Base-by-base conservation (phyloP, 345 rosid species). In the Linum usitatissimum region DNA sequence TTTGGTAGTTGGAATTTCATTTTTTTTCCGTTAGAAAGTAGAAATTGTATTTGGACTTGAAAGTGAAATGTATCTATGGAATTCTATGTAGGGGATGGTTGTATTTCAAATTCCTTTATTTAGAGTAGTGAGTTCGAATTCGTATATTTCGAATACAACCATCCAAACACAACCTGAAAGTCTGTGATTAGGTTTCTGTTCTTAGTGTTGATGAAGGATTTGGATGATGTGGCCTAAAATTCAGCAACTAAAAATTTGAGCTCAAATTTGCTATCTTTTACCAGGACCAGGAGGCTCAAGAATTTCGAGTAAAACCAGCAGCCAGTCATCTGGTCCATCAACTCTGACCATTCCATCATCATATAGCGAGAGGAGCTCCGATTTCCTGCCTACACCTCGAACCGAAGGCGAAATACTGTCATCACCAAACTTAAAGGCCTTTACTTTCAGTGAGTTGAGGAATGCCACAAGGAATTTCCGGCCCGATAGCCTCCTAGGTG, bases 401-500 rank as follows among this genome's bases (percentile, higher is more conserved):
- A 83, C 90, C 19, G 99, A 93, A 77, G 97, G 94, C 65, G 97
- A 90, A 75, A 93, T 93, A 51, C 63, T 93, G 70, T 81, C 84
- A 18, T 93, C 96, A n/a, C 88, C 97, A 12, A 84, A 84, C 79
- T 75, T 93, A 53, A 93, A 93, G 75, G 83, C 88, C 60, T 90
- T 93, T 77, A 23, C 83, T 4, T 87, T 90, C 59, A 83, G 67
- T 23, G 99, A 93, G 64, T 80, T 93, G 57, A 86, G 78, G 80
- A 90, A 68, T 60, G 97, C 97, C 65, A 90, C 99, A 1, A 80
- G 96, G 72, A 93, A 90, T 73, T 93, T 93, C 57, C 86, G 97
- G 40, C 84, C 94, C 0, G 88, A 93, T 60, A 90, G 91, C 75
- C 87, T 93, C 61, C 79, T 93, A 1, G 99, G 99, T 49, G 99